Evolutionary conservation across 2,329 filamentous ascomycete species (phyloP), one percentile per base, ranked within the genome.

Genomic region (Dothideomycetes sp.): DNA sequence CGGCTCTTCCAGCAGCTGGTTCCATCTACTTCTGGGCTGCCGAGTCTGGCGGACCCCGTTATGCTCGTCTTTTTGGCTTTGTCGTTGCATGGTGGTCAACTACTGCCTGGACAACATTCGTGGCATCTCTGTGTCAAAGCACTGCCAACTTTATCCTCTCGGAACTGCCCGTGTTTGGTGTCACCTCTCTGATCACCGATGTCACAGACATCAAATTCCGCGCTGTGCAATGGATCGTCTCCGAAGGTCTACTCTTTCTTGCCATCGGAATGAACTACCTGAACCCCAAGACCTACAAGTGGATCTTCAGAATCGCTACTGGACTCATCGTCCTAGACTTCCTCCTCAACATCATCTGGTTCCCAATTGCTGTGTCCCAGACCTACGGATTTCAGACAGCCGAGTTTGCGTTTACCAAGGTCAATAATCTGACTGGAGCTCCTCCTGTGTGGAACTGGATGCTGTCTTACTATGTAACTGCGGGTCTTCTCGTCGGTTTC

Each of bases 1-100:
- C 73, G 16, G 73, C 73, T 3, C 67, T 74, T 3, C 73, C 73
- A 1, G 68, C 73, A 2, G 73, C 73, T 10, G 73, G 73, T 0
- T 75, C 71, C 2, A 77, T 77, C 51, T 77, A 76, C 46, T 64
- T 77, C 49, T 76, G 73, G 73, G 73, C 73, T n/a, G 73, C 73
- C 28, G 73, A 76, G 48, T 63, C 73, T 13, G 73, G 73, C 30
- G 73, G 73, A 4, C 69, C 66, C 18, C 63, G 63, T 16, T 76
- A 63, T 47, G 73, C 73, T n/a, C 57, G 73, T 19, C 58, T 77
- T 0, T 65, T 76, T 40, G 73, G 73, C 13, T 76, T 75, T 52
- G 57, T 76, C n/a, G 74, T 76, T n/a, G 74, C 74, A 0, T 78
- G 73, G 74, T 78, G 74, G 74, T 73, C 69, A 49, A 76, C 72